phyloP scores from a whole-genome alignment of 306 rosid species.

The Gillenia trifoliata region DNA sequence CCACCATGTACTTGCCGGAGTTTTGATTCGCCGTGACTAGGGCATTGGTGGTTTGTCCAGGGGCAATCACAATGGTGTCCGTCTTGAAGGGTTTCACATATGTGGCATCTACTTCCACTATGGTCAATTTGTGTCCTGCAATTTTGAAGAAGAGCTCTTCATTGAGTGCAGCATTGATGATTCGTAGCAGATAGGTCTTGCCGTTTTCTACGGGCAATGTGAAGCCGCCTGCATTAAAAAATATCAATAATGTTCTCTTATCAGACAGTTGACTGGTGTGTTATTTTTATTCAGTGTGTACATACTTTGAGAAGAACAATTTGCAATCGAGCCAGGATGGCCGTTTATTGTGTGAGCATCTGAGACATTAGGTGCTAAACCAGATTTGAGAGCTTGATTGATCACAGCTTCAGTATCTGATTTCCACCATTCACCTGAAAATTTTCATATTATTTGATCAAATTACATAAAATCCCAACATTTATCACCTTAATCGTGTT shows the following conservation, averaged over 20 bases:
- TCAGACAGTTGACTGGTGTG: too few species aligned
- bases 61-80: slow-evolving; percentile 71
- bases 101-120: slow-evolving; percentile 84
- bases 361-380: slow-evolving; percentile 83
- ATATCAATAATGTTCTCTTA: not conserved
- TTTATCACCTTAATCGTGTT: not conserved
- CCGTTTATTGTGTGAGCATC: slow-evolving; percentile 94
- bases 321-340: slow-evolving; percentile 59
- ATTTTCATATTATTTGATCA: not conserved
- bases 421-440: slow-evolving; percentile 94
- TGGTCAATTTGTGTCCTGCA: slow-evolving; percentile 67
- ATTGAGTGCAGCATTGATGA: slow-evolving; percentile 97
- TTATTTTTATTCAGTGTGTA: not conserved
- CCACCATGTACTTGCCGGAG: slow-evolving; percentile 59
- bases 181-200: slow-evolving; percentile 56
- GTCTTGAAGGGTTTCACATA: slow-evolving; percentile 67
- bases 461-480: not conserved
- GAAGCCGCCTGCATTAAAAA: slow-evolving; percentile 40
- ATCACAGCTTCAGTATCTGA: slow-evolving; percentile 81
- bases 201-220: slow-evolving; percentile 55
- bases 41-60: slow-evolving; percentile 88
- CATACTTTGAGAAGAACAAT: slow-evolving; percentile 60
- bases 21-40: slow-evolving; percentile 51
- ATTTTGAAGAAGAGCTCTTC: slow-evolving; percentile 92
- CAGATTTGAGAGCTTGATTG: slow-evolving; percentile 75